These are phyloP conservation scores for Euphorbia peplus DNA, from an alignment of 345 rosid genomes.

Conservation along the genomic window DNA sequence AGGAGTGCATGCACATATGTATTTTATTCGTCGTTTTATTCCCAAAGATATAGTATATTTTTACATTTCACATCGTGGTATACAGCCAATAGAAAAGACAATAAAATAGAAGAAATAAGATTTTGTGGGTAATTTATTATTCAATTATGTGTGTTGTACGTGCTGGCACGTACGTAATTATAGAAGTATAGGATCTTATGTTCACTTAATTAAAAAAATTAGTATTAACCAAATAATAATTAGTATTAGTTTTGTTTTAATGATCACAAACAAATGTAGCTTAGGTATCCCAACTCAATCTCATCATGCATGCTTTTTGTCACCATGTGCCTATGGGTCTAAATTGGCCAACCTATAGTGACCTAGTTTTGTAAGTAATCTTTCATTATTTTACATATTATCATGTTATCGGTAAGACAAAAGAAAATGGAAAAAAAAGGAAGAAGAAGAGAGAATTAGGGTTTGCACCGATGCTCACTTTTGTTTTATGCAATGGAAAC, in stretches of 20 bases:
- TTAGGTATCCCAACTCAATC: slow-evolving; percentile 30
- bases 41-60: slow-evolving; percentile 1
- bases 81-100: slow-evolving; percentile 39
- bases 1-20: slow-evolving; percentile 1
- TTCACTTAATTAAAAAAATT: slow-evolving; percentile 10
- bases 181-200: slow-evolving; percentile 30
- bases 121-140: slow-evolving; percentile 22
- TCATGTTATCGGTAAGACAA: background rate
- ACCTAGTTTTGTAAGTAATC: slow-evolving; percentile 26
- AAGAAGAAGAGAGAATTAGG: too few species aligned
- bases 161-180: slow-evolving; percentile 52
- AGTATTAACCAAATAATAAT: too few species aligned
- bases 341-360: slow-evolving; percentile 17
- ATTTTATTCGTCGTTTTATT: slow-evolving; percentile 28
- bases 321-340: slow-evolving; percentile 10
- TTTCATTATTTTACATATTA: slow-evolving; percentile 4
- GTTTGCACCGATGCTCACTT: background rate
- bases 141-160: slow-evolving; percentile 24
- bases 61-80: slow-evolving; percentile 26
- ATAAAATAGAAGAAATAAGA: slow-evolving; percentile 37
- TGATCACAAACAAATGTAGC: background rate
- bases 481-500: slow-evolving; percentile 15
- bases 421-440: background rate
- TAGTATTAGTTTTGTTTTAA: background rate
- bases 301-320: slow-evolving; percentile 25